phyloP scores from a whole-genome alignment of 78 protist genomes.

The Pigoraptor vietnamica region DNA sequence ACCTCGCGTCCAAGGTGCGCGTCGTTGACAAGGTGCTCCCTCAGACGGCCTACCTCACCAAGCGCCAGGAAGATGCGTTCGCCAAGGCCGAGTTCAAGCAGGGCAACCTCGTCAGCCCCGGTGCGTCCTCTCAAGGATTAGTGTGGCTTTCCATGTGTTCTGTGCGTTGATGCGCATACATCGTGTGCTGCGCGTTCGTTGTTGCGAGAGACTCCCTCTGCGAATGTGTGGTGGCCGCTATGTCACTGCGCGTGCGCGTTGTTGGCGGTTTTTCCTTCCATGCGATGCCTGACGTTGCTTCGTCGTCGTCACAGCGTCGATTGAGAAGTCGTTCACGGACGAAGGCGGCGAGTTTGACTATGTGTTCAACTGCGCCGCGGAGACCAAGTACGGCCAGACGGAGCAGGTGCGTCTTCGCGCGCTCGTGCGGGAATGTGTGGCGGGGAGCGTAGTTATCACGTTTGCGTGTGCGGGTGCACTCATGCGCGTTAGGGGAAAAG shows the following conservation, averaged over 20 bases:
- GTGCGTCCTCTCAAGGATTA: not conserved
- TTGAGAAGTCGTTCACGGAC: conserved; percentile 39
- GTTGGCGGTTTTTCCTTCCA: not conserved
- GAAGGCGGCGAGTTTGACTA: conserved; percentile 51
- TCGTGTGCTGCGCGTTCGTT: no score
- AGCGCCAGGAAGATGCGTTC: conserved; percentile 42
- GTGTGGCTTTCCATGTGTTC: not conserved
- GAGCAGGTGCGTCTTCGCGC: conserved; percentile 37
- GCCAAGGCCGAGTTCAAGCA: conserved; percentile 74
- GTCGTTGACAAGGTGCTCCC: conserved; percentile 85
- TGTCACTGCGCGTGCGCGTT: no score
- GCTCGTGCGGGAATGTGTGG: no score
- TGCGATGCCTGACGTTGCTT: no score
- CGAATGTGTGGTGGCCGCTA: no score
- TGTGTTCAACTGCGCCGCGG: conserved; percentile 87
- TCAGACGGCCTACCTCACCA: conserved; percentile 61
- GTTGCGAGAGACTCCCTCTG: no score
- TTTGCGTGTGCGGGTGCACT: no score
- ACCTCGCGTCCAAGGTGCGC: conserved; percentile 57
- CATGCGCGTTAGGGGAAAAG: no score
- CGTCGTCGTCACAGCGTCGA: no score
- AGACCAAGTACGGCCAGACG: conserved; percentile 78
- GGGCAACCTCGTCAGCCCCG: conserved; percentile 48
- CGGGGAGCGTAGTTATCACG: no score
- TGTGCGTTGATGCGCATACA: no score